phyloP scores from a whole-genome alignment of 2,329 filamentous ascomycete species.

The Epichloe sp. region DNA sequence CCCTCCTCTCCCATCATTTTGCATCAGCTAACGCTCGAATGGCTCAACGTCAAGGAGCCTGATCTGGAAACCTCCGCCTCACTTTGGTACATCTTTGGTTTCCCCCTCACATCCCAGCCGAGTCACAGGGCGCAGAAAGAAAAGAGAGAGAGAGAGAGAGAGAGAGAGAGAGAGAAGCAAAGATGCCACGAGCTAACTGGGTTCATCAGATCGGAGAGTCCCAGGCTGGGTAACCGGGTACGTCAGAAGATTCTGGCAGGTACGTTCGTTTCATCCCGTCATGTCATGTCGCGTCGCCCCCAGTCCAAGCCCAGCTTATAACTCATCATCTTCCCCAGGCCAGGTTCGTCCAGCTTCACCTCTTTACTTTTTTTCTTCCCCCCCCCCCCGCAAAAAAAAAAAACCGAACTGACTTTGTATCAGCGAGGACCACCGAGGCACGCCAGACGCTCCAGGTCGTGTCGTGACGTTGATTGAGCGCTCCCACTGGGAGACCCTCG shows the following conservation, averaged over 20 bases:
- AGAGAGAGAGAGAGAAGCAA: neutral
- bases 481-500: slow-evolving; percentile 67
- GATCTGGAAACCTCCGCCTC: slow-evolving; percentile 96
- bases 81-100: slow-evolving; percentile 56
- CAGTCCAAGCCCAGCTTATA: neutral
- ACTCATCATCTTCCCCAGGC: slow-evolving; percentile 1
- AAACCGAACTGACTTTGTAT: neutral
- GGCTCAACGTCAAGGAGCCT: slow-evolving; percentile 46
- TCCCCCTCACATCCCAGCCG: neutral
- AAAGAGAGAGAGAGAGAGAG: too few relatives aligned
- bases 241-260: slow-evolving; percentile 96
- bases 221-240: slow-evolving; percentile 89
- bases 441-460: slow-evolving; percentile 71
- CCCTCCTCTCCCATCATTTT: neutral
- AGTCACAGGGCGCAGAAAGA: neutral
- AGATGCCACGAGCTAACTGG: neutral
- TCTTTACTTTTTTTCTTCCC: neutral
- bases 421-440: slow-evolving; percentile 91
- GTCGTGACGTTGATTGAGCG: slow-evolving; percentile 87
- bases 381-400: neutral
- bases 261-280: slow-evolving; percentile 29
- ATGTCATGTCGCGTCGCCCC: too few relatives aligned
- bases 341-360: slow-evolving; percentile 1
- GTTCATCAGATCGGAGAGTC: slow-evolving; percentile 56
- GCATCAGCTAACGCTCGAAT: neutral